Base-by-base conservation (phyloP, 202 grass and related monocot species). In the Schoenoplectus triqueter region DNA sequence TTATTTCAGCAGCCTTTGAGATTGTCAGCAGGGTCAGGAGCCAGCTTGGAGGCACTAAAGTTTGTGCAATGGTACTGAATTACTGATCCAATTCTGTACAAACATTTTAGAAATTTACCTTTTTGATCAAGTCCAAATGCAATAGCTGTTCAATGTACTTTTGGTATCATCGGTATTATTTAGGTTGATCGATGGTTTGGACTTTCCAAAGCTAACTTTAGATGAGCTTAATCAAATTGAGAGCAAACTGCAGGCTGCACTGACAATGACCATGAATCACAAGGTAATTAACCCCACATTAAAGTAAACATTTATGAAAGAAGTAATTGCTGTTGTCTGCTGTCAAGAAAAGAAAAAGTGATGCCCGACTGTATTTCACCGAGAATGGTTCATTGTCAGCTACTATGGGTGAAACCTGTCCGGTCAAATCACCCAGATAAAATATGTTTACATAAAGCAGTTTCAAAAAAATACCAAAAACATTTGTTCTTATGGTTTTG, bases 201-300 rank as follows among this genome's bases (percentile, higher is more conserved):
- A 40, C 10, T 15, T 56, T 14, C 20, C 73, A 77, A 57, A 77
- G 5, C 50, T 57, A 57, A 77, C 52, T 56, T 77, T 77, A 14
- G 73, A 77, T 77, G 73, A 57, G 19, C 20, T 77, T 15, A 77
- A 56, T 52, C 50, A 77, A 39, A 15, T 77, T 19, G 73, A 77
- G 51, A 41, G 56, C 7, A 18, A 21, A 22, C 21, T 77, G 50
- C 18, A 41, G 51, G 17, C 50, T 15, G 73, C 73, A 52, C 73
- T 77, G 73, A 4, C 18, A 39, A 39, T 15, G 51, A 77, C 19
- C 49, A 56, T 77, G 73, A 57, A 10, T 56, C 50, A 3, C 50
- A 77, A 77, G 73, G 73, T 77, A 77, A 21, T 52, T 47, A 22
- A 54, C 1, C 9, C 4, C 4, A 22, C 18, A 54, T 3, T 51